phyloP scores from a whole-genome alignment of 2,329 filamentous ascomycete species.

The Phyllosticta paracitricarpa region DNA sequence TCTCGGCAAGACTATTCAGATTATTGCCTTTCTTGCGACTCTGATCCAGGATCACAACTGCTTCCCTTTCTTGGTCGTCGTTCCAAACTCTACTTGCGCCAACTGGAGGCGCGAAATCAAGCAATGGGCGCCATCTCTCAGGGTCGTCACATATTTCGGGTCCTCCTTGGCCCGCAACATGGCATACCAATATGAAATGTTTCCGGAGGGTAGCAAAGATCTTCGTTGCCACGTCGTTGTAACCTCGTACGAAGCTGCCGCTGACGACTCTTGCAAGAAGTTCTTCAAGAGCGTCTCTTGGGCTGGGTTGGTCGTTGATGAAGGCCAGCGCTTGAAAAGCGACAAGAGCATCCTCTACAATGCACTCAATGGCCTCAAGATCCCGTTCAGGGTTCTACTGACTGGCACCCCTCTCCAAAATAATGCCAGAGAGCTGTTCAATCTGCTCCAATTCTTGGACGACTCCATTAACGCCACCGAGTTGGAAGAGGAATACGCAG shows the following conservation, averaged over 20 bases:
- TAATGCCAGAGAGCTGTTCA: conserved; percentile 90
- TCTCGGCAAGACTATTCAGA: conserved; percentile 91
- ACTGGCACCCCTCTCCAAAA: conserved; percentile 91
- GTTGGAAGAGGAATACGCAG: conserved; percentile 64
- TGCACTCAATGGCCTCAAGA: conserved; percentile 60
- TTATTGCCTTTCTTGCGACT: conserved; percentile 70
- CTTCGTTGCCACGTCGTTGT: conserved; percentile 86
- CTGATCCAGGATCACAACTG: conserved; percentile 54
- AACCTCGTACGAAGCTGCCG: conserved; percentile 85
- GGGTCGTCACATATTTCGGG: conserved; percentile 90
- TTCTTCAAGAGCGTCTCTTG: conserved; percentile 67
- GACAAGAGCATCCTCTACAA: conserved; percentile 75
- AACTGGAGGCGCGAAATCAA: conserved; percentile 98
- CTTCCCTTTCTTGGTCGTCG: conserved; percentile 87
- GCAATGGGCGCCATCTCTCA: conserved; percentile 75
- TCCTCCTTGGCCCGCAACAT: conserved; percentile 63
- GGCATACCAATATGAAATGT: conserved; percentile 75
- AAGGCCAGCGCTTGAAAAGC: conserved; percentile 92
- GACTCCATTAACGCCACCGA: conserved; percentile 56
- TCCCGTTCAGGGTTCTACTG: conserved; percentile 75
- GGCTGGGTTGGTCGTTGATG: conserved; percentile 84
- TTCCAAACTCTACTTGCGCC: conserved; percentile 90
- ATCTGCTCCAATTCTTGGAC: conserved; percentile 91
- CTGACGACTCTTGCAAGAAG: conserved; percentile 56
- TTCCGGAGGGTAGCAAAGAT: conserved; percentile 52